Base-by-base conservation (phyloP, 768 basidiomycete genomes). In the Calvatia gigantea region DNA sequence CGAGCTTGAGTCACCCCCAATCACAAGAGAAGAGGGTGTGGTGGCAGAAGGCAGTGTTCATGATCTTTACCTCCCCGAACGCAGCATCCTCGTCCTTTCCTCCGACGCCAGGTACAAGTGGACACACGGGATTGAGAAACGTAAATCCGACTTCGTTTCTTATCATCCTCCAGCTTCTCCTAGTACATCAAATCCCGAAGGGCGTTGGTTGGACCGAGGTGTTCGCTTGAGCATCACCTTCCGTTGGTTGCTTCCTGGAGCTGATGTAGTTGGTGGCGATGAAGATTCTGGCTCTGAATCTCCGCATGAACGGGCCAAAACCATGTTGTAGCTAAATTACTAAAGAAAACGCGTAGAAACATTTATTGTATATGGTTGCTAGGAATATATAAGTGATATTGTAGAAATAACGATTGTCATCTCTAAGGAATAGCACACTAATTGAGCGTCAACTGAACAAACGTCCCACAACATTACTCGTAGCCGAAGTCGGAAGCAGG, bases 191-290 rank as follows among this genome's bases (percentile, higher is more conserved):
- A 8, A 11, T 28, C 19, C 37, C 15, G 25, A 55, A 43, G 70
- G 69, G 1, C 51, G 62, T 33, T 75, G 80, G 75, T 70, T 87
- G 8, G 68, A 75, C 56, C 74, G 90, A 47, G 76, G 76, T 4
- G 67, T 76, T 28, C 76, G 87, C 51, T 71, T 96, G 60, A 95
- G 92, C 65, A 76, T 95, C 48, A 98, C 94, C 6, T 87, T 91
- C 66, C 78, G 94, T 51, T 93, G 92, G 89, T 70, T 96, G 59
- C 78, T 91, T 14, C 83, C 85, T 15, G 93, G 92, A 0, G 94
- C 90, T 48, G 90, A 94, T 55, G 68, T 92, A 29, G 85, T 93
- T n/a, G 87, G 86, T 2, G 2, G n/a, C 6, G 41, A 53, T n/a
- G 43, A 46, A 6, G 52, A 25, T 17, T 35, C 43, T 3, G 32